Base-by-base conservation (phyloP, 202 grass and related monocot species). In the Panicum virgatum region DNA sequence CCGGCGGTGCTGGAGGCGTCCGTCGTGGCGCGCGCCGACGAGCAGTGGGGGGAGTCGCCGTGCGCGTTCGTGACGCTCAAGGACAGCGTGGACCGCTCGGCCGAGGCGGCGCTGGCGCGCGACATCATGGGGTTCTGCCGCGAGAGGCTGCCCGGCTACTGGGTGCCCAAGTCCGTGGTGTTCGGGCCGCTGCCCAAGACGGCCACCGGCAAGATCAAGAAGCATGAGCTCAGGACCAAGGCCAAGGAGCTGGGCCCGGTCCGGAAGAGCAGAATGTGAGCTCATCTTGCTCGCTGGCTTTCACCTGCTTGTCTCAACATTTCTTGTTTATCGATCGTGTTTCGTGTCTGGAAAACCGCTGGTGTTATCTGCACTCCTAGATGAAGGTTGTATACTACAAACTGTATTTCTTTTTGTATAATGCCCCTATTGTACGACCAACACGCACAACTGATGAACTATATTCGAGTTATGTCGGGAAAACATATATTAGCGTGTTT, bases 91-190 rank as follows among this genome's bases (percentile, higher is more conserved):
- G 82, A 85, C 62, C 36, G 77, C 20, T 83, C 89, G 6, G 82
- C 91, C 26, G 85, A 93, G 7, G 72, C 25, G 52, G 77, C 77
- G 23, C 34, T 98, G 66, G 87, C 82, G 39, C 77, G 79, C 2
- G 85, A 92, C 60, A 84, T 98, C 69, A 86, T 96, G 80, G 81
- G 45, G 62, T 92, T 98, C 44, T 96, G 96, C 74, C 93, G 91
- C 8, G 87, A 91, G 52, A 91, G 84, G 66, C 72, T 98, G 59
- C 92, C 96, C 6, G 91, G 90, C 0, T 98, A 98, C 20, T 94
- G 96, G 92, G 90, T 98, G n/a, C 96, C 96, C 6, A 98, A 98
- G 71, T 98, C 96, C 4, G 90, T 98, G 0, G 80, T 98, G 75
- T 98, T 98, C 19, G 92, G 96, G 32, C 69, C 89, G 23, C 85